Evolutionary conservation across 2,329 filamentous ascomycete genomes (phyloP), one percentile per base, ranked within the genome.

Genomic region (Aspergillus brunneoviolaceus): DNA sequence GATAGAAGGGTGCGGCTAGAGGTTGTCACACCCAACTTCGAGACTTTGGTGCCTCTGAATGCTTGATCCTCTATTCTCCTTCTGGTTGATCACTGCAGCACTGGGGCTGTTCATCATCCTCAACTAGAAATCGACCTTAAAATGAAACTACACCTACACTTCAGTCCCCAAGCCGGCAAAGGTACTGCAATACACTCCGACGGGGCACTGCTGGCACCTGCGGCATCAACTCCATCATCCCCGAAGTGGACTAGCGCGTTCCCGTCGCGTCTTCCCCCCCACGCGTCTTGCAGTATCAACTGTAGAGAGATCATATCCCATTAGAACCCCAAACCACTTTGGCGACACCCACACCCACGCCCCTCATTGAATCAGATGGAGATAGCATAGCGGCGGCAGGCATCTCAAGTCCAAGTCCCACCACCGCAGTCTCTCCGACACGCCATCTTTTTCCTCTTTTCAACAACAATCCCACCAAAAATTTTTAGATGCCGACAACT

Each of bases 401-500:
- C 51, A 16, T 29, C 16, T 9, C 11, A 23, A 53, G 5, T 33
- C 5, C 31, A 29, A 29, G n/a, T 21, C 25, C 21, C 7, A 39
- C 51, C 16, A n/a, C 25, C 2, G 6, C 21, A 10, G 2, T 29
- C 42, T 53, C 39, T 12, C 14, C 16, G 33, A 12, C 33, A 19
- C 16, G 14, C 16, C 16, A n/a, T 6, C 14, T 14, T 19, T 45
- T 45, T 7, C 16, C 39, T 12, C 16, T 14, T 5, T 19, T 19
- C 39, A 19, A n/a, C 39, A 45, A 45, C 16, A 9, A 45, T 2
- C 14, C 39, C 5, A 19, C 39, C 39, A 9, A 19, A 19, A 45
- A n/a, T 19, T 6, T 65, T 65, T 73, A 67, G 60, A 74, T 74
- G 23, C 23, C 23, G 74, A 69, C 67, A 64, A 66, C 68, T 27